Base-by-base conservation (phyloP, 139 green algal species). In the Tetradesmus obliquus region DNA sequence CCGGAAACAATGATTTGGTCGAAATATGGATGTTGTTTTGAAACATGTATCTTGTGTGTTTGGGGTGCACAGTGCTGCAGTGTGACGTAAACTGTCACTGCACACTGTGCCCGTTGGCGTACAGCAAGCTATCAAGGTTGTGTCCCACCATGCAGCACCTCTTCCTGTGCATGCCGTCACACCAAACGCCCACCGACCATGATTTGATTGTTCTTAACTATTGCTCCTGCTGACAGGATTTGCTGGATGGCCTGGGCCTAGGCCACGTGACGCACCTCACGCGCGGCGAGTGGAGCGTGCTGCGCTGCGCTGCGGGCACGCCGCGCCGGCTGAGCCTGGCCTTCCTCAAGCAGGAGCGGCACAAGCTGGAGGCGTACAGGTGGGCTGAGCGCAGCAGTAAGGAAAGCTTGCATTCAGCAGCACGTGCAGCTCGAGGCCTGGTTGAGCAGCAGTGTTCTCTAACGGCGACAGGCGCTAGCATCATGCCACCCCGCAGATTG, bases 301-400 rank as follows among this genome's bases (percentile, higher is more conserved):
- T 97, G 55, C 88, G 95, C 4, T 22, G 58, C 24, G 92, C 93
- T 45, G 89, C 95, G 24, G 94, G 94, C 88, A 88, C 81, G 20
- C 96, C 97, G 0, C 95, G 97, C 55, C 94, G 97, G 10, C 94
- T 99, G 19, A 97, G 93, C 24, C 90, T 96, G 5, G 66, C 83
- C 13, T 98, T 98, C 85, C 94, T 99, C 84, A 93, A 92, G 13
- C 93, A 98, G 90, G 94, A 97, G 90, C 91, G 95, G 17, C 86
- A 91, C 12, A 88, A 91, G 74, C 88, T 98, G 60, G 94, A 97
- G 89, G 79, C 84, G 1, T 97, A 95, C 93, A 93, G 96, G 89
- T 95, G 32, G 32, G 32, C 32, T 45, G 32, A 45, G 32, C 32
- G 32, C 32, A 45, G 32, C 32, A 93, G n/a, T 88, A 15, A 45